These are phyloP conservation scores for Citrus trifoliata DNA, from an alignment of 345 rosid genomes.

Conservation along the genomic window DNA sequence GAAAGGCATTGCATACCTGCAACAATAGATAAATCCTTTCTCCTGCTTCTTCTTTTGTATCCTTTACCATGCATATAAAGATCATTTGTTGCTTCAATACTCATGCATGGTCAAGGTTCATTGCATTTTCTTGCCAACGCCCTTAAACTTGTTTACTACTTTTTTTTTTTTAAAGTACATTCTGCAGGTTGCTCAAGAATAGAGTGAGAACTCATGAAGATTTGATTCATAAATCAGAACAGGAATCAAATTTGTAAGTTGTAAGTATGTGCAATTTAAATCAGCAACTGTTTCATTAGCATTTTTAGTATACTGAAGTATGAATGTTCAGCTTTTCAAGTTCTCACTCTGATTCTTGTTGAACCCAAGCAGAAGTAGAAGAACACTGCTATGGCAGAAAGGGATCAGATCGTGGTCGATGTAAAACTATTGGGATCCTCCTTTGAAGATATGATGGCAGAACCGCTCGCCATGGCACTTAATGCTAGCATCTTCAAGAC, in stretches of 20 bases:
- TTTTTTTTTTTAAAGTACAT: no score
- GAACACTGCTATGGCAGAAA: not conserved
- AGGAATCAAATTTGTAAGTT: not conserved
- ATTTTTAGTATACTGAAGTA: no score
- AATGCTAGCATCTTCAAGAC: slow-evolving; percentile 21
- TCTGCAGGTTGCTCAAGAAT: not conserved
- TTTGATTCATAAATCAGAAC: not conserved
- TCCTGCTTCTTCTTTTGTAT: not conserved
- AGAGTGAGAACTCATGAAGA: not conserved
- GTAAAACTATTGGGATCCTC: slow-evolving; percentile 9
- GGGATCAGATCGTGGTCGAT: not conserved
- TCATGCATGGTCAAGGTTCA: not conserved
- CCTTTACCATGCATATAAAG: not conserved
- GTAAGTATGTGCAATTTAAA: not conserved
- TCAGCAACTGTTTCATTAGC: no score
- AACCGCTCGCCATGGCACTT: not conserved
- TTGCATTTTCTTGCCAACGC: not conserved
- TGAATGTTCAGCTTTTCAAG: not conserved
- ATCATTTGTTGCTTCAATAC: not conserved
- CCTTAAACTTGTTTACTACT: no score
- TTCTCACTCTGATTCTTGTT: not conserved
- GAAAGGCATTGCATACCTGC: no score
- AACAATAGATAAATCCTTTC: no score
- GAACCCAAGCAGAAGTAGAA: not conserved
- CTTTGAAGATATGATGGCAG: slow-evolving; percentile 5